A percentile compares a stretch with the other conserved stretches of the same genome.
These are phyloP conservation scores for Juglanconis sp. DNA, from an alignment of 2,329 filamentous ascomycete species.

Conservation along the genomic window DNA sequence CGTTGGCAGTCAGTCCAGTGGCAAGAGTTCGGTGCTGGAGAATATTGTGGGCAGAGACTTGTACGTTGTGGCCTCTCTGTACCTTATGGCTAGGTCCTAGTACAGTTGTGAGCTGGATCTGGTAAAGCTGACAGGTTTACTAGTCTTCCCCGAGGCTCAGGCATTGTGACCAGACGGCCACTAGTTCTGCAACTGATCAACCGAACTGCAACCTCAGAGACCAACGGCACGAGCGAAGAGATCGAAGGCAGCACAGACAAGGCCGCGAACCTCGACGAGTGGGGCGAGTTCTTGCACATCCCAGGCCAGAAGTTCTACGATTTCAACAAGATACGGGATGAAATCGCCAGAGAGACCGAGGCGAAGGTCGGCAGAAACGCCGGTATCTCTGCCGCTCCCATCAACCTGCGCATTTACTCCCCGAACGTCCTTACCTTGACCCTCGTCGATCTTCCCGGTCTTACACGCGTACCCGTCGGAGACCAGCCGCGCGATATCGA, in stretches of 20 bases:
- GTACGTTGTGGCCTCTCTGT: slow-evolving; percentile 54
- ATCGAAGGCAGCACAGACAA: slow-evolving; percentile 70
- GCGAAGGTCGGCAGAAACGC: slow-evolving; percentile 79
- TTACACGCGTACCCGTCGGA: slow-evolving; percentile 97
- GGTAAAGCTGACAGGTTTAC: not conserved
- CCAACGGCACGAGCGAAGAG: slow-evolving; percentile 71
- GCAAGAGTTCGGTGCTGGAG: slow-evolving; percentile 98
- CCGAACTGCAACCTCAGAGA: slow-evolving; percentile 55
- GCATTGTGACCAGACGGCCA: slow-evolving; percentile 93
- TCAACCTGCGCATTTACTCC: slow-evolving; percentile 98
- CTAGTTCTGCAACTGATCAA: slow-evolving; percentile 98
- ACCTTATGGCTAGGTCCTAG: not conserved
- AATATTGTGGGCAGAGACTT: slow-evolving; percentile 99
- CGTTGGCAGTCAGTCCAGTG: slow-evolving; percentile 96
- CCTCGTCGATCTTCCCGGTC: slow-evolving; percentile 87
- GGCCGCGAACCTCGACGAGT: slow-evolving; percentile 83
- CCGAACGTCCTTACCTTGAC: slow-evolving; percentile 95
- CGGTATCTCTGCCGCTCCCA: slow-evolving; percentile 94
- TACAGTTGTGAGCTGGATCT: not conserved
- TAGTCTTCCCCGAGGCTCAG: slow-evolving; percentile 92
- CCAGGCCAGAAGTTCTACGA: slow-evolving; percentile 87
- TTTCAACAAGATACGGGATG: slow-evolving; percentile 96
- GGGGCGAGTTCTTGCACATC: slow-evolving; percentile 96
- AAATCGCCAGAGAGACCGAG: slow-evolving; percentile 82
- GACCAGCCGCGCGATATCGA: slow-evolving; percentile 98